These are phyloP conservation scores for Triticum turgidum DNA, from an alignment of 176 grass and related monocot species.

Conservation along the genomic window DNA sequence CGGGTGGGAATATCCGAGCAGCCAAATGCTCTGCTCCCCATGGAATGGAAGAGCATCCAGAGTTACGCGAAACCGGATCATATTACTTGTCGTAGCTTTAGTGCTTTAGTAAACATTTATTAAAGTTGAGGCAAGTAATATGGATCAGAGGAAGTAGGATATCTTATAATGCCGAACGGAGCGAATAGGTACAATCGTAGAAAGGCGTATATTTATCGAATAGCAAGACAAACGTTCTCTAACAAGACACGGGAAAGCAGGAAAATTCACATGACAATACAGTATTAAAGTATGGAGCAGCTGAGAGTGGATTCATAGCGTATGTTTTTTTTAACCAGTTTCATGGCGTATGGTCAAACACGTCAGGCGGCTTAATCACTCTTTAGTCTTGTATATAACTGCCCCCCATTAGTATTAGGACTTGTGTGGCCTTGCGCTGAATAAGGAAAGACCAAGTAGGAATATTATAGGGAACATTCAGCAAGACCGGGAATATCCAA, in stretches of 20 bases:
- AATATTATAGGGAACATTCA: constrained; percentile 46
- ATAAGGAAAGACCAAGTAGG: neutral
- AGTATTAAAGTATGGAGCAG: too few species aligned
- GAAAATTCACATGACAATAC: too few species aligned
- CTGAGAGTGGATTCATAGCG: too few species aligned
- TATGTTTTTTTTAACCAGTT: too few species aligned
- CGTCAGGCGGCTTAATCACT: neutral
- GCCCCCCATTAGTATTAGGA: neutral
- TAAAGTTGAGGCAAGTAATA: too few species aligned
- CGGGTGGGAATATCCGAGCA: constrained; percentile 38
- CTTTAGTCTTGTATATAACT: neutral
- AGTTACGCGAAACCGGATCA: neutral
- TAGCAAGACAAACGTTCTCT: neutral
- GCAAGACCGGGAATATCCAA: constrained; percentile 28
- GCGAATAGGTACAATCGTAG: too few species aligned
- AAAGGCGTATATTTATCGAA: neutral
- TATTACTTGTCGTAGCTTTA: too few species aligned
- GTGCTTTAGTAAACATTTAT: too few species aligned
- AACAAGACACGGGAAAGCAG: neutral
- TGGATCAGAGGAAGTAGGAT: too few species aligned
- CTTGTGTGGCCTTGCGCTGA: neutral
- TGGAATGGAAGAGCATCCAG: neutral
- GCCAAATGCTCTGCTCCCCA: constrained; percentile 4
- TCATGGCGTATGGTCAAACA: too few species aligned
- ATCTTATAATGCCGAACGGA: too few species aligned